Conservation (phyloP, 2,329 filamentous ascomycete species). For the Trichoderma guizhouense region DNA sequence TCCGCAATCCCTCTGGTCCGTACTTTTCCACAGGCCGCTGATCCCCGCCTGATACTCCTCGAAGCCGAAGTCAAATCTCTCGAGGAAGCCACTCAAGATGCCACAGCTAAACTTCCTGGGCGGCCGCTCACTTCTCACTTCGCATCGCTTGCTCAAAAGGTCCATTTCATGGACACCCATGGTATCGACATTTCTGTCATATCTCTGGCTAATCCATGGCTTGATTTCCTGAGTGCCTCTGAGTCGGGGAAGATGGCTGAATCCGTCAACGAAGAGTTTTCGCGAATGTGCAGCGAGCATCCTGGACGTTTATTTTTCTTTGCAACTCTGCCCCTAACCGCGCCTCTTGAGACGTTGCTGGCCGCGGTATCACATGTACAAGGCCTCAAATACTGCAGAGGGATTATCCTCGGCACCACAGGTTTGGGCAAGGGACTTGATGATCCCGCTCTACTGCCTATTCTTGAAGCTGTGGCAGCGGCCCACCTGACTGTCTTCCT, state of each 20-base stretch:
- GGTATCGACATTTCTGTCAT: conserved; percentile 79
- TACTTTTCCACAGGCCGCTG: conserved; percentile 54
- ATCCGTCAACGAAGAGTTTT: conserved; percentile 74
- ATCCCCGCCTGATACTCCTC: conserved; percentile 65
- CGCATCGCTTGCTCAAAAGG: conserved; percentile 73
- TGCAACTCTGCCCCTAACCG: conserved; percentile 74
- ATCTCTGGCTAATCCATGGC: conserved; percentile 89
- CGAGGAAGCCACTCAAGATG: conserved; percentile 51
- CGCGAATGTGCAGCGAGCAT: conserved; percentile 63
- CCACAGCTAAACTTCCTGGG: conserved; percentile 60
- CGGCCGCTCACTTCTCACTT: conserved; percentile 82
- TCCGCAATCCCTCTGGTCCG: conserved; percentile 67
- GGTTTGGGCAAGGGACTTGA: conserved; percentile 79
- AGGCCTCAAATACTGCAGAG: conserved; percentile 65
- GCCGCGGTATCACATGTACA: conserved; percentile 62
- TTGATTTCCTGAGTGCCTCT: conserved; percentile 69
- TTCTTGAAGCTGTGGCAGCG: conserved; percentile 67
- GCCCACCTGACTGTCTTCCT: conserved; percentile 70
- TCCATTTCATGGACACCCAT: conserved; percentile 85
- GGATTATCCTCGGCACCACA: conserved; percentile 84
- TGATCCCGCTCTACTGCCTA: conserved; percentile 66
- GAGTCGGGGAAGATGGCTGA: conserved; percentile 62
- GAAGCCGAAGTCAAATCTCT: conserved; percentile 46
- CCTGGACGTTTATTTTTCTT: conserved; percentile 76
- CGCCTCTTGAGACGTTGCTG: conserved; percentile 58